Conservation (phyloP, 2,329 filamentous ascomycete species). For the Paraphaeosphaeria sporulosa region DNA sequence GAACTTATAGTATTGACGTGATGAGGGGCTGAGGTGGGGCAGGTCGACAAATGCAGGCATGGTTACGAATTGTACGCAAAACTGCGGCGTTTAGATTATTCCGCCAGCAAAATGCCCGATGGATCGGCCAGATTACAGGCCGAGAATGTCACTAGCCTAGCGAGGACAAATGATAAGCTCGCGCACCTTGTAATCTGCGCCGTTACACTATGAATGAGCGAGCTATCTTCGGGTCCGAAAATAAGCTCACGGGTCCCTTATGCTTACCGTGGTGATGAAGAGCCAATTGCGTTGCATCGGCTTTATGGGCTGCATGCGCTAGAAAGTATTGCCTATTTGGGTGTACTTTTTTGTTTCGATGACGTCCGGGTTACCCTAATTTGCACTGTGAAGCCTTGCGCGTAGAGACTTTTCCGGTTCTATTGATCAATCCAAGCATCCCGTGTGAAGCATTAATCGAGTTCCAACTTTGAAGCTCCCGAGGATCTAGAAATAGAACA, state of each 20-base stretch:
- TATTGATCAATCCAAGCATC: too few species aligned
- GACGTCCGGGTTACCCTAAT: background rate
- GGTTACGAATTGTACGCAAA: background rate
- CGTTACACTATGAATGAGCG: too few species aligned
- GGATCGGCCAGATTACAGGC: background rate
- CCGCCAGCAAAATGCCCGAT: background rate
- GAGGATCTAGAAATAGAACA: too few species aligned
- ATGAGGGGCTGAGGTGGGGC: conserved; percentile 2
- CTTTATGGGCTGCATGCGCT: background rate
- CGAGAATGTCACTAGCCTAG: background rate
- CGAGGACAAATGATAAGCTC: background rate
- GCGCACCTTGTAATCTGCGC: too few species aligned
- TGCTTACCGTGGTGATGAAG: background rate
- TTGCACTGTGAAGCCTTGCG: background rate
- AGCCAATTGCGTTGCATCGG: background rate
- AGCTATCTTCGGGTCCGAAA: background rate
- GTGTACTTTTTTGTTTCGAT: background rate
- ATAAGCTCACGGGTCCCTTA: background rate
- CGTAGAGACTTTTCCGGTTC: background rate
- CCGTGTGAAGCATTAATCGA: too few species aligned
- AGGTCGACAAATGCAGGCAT: background rate
- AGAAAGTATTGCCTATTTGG: background rate
- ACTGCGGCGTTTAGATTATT: background rate
- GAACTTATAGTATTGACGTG: background rate
- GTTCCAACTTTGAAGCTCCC: too few species aligned